These are phyloP conservation scores for Suillus occidentalis DNA, from an alignment of 768 basidiomycete species.

Conservation along the genomic window DNA sequence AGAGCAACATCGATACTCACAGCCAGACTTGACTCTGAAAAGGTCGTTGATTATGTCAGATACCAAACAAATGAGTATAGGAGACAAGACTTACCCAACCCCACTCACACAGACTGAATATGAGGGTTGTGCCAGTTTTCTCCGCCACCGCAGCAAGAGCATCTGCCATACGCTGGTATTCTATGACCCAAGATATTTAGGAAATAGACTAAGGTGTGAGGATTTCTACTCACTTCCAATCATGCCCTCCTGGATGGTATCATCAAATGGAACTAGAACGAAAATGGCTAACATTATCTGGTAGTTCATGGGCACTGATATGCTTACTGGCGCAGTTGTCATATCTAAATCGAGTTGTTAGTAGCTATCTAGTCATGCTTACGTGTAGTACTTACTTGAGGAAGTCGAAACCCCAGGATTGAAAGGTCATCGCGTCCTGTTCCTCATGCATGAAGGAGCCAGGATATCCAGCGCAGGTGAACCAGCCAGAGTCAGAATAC, in stretches of 20 bases:
- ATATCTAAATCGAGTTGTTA: conserved; percentile 38
- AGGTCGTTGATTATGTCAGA: not conserved
- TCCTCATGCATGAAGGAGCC: conserved; percentile 64
- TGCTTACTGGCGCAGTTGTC: conserved; percentile 57
- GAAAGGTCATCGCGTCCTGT: conserved; percentile 58
- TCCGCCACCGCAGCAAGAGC: conserved; percentile 50
- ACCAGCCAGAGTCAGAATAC: conserved; percentile 73
- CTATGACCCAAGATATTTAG: conserved; percentile 30
- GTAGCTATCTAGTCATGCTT: not conserved
- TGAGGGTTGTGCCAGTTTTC: conserved; percentile 49
- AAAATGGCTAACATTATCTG: not conserved
- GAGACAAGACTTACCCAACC: conserved; percentile 47
- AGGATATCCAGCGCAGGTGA: conserved; percentile 59
- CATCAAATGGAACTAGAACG: conserved; percentile 52
- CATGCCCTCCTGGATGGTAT: conserved; percentile 52
- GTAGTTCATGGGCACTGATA: not conserved
- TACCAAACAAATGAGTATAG: not conserved
- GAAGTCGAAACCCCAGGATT: conserved; percentile 62
- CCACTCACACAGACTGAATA: conserved; percentile 69
- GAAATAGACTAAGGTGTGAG: not conserved
- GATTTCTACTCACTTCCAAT: conserved; percentile 43
- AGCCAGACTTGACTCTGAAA: conserved; percentile 58
- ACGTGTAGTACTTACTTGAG: conserved; percentile 47
- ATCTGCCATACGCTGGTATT: conserved; percentile 58
- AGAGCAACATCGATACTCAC: conserved; percentile 42